Evolutionary conservation across 768 basidiomycete species (phyloP), one percentile per base, ranked within the genome.

Genomic region (Rhodotorula sphaerocarpa): DNA sequence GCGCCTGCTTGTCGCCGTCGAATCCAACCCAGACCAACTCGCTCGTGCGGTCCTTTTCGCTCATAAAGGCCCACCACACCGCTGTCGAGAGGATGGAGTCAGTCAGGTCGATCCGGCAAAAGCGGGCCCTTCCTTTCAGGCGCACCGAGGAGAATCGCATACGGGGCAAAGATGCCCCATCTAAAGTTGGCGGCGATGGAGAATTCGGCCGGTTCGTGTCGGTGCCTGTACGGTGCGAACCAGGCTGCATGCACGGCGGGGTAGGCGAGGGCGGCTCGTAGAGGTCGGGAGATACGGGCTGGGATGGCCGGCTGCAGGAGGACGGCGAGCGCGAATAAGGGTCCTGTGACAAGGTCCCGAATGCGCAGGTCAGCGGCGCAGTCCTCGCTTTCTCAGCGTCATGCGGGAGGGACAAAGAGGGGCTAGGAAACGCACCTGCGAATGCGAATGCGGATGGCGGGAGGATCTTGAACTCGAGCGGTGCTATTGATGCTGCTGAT

Each of bases 1-100:
- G 41, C 27, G 15, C 41, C n/a, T 33, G 31, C 54, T 55, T 31
- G 41, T 50, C 57, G 18, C 54, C 64, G n/a, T 57, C 50, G 45
- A 67, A 67, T 23, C 66, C 66, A 21, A 67, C 34, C 66, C 66
- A 67, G 0, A 53, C 51, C 9, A 47, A n/a, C 16, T 63, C 58
- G 25, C 30, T 39, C 14, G 27, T 21, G 25, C 55, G 28, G 11
- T 41, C 61, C 15, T 36, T 31, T 7, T 44, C 43, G 23, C 23
- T 15, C 47, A 52, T 45, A 2, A 57, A 23, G 0, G 53, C 53
- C 57, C 57, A 67, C n/a, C n/a, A n/a, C n/a, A n/a, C n/a, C n/a
- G n/a, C n/a, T n/a, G n/a, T n/a, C n/a, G n/a, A n/a, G n/a, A n/a
- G n/a, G n/a, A n/a, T n/a, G n/a, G n/a, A n/a, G n/a, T n/a, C n/a